These are phyloP conservation scores for Petunia hybrid DNA, from an alignment of 305 asterid species.

Conservation along the genomic window DNA sequence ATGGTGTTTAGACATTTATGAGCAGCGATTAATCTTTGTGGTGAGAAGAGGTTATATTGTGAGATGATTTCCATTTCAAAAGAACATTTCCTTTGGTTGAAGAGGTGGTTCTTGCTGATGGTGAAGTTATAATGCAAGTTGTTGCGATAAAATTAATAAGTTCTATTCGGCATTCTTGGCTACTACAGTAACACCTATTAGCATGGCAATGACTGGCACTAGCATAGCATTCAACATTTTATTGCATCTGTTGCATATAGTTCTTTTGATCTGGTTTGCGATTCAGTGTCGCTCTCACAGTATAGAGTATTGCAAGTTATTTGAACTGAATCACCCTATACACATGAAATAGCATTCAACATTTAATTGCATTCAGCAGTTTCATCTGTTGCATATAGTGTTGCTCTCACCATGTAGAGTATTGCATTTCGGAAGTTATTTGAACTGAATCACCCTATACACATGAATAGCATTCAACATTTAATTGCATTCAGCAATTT, in stretches of 20 bases:
- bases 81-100: not conserved
- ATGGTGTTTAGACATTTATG: not conserved
- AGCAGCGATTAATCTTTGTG: not conserved
- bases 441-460: no score
- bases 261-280: not conserved
- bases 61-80: no score
- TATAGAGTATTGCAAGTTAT: no score
- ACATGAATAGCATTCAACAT: not conserved
- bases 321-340: no score
- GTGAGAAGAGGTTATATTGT: not conserved
- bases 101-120: not conserved
- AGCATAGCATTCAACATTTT: not conserved
- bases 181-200: not conserved
- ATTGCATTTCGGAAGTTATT: not conserved
- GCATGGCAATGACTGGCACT: not conserved
- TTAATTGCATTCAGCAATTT: conserved; percentile 6
- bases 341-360: not conserved
- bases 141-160: not conserved
- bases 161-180: not conserved
- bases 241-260: no score
- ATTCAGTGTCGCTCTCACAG: not conserved
- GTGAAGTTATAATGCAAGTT: not conserved
- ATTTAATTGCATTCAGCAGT: no score
- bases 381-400: no score
- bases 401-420: no score